Evolutionary conservation across 208 protist species (phyloP).

Genomic region (Zelonia costaricensis): DNA sequence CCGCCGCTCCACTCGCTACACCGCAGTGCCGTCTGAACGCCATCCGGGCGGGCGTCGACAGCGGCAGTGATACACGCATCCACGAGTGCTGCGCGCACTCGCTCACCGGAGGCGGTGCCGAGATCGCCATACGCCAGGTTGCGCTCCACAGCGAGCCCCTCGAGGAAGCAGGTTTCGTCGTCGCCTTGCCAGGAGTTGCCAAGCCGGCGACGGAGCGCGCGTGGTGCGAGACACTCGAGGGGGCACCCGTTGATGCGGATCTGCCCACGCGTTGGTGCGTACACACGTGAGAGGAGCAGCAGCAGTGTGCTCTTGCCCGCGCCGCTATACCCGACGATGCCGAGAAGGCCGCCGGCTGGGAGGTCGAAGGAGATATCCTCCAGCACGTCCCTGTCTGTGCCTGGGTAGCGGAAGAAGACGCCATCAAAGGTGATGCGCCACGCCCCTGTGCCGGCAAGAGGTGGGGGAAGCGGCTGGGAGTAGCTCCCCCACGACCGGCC

Average conservation of each 20-base stretch:
- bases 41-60: slow-evolving; percentile 45
- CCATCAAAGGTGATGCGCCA: slow-evolving; percentile 66
- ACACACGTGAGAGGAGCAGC: slow-evolving; percentile 55
- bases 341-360: slow-evolving; percentile 42
- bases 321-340: slow-evolving; percentile 75
- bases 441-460: slow-evolving; percentile 1
- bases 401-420: slow-evolving; percentile 73
- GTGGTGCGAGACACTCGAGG: slow-evolving; percentile 46
- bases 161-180: slow-evolving; percentile 46
- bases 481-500: background rate
- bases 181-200: slow-evolving; percentile 65
- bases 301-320: slow-evolving; percentile 76
- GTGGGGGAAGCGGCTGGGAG: background rate
- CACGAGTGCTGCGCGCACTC: slow-evolving; percentile 35
- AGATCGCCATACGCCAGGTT: slow-evolving; percentile 71
- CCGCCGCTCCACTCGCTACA: slow-evolving; percentile 60
- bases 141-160: slow-evolving; percentile 41
- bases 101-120: slow-evolving; percentile 9
- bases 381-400: slow-evolving; percentile 34
- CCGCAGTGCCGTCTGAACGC: slow-evolving; percentile 26
- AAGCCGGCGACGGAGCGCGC: slow-evolving; percentile 58
- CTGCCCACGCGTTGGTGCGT: slow-evolving; percentile 44
- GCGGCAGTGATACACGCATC: slow-evolving; percentile 30
- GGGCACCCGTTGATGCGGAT: slow-evolving; percentile 60
- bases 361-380: slow-evolving; percentile 57